Base-by-base conservation (phyloP, 2,329 filamentous ascomycete species). In the Ophiocordyceps australis region DNA sequence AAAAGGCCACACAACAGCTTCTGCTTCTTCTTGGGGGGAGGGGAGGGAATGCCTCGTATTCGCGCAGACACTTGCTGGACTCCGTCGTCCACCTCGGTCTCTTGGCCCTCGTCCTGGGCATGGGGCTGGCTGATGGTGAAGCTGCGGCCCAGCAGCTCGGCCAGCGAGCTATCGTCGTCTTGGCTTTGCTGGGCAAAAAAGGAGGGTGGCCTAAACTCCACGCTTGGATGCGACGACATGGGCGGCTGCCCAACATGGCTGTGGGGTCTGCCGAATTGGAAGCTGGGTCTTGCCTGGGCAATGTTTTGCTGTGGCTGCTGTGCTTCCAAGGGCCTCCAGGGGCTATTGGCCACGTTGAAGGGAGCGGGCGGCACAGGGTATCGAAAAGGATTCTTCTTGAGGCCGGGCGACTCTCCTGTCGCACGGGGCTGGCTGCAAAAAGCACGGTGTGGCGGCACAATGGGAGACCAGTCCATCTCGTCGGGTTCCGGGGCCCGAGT, bases 391-490 rank as follows among this genome's bases (percentile, higher is more conserved):
- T 53, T 57, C 10, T 49, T 33, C 7, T 49, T 43, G 25, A 57
- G 50, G 11, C 52, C 51, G 0, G 58, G 60, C 1, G 54, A 45
- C 28, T 62, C 51, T 24, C 50, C 54, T 2, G 50, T 42, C 7
- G 52, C 38, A 22, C 55, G 51, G 23, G 55, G 45, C 23, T 52
- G 45, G 23, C 58, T 48, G 31, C 54, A 59, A 40, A 72, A 71
- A 7, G 63, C 65, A 27, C 64, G 62, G 31, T 70, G 51, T 25
- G 55, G 52, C n/a, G 61, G 59, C 28, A 55, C 52, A 1, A 68
- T 69, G 1, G 74, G 73, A 3, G 71, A 65, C 70, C 76, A 81
- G 39, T 83, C 78, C 78, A 85, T 83, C 28, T 64, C 62, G 20
- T 75, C 65, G 2, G 52, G 54, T n/a, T n/a, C n/a, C n/a, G n/a